Conservation (phyloP, 2,329 filamentous ascomycete genomes). For the Ophiosphaerella narmari region DNA sequence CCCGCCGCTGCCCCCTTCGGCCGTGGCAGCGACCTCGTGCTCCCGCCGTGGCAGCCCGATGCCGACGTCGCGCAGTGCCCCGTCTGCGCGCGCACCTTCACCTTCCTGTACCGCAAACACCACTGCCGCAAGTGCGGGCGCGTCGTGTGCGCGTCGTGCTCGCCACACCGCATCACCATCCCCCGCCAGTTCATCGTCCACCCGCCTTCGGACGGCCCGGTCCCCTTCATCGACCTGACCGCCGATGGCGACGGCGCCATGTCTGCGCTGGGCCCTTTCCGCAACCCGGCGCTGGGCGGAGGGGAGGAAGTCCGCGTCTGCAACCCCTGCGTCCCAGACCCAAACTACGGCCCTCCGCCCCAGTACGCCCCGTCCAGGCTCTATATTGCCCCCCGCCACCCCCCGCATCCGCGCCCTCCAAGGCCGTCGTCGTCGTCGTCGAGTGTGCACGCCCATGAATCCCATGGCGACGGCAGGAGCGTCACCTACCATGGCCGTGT, state of each 20-base stretch:
- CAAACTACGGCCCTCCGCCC: conserved; percentile 65
- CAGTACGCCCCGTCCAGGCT: conserved; percentile 37
- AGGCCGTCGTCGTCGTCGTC: conserved; percentile 23
- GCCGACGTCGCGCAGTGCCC: conserved; percentile 80
- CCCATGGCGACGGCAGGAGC: conserved; percentile 24
- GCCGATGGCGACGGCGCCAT: conserved; percentile 41
- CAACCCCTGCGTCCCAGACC: conserved; percentile 75
- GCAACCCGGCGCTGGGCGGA: conserved; percentile 61
- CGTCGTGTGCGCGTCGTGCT: conserved; percentile 88
- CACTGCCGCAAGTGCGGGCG: conserved; percentile 96
- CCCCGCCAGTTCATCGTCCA: conserved; percentile 91
- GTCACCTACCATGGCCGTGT: conserved; percentile 31
- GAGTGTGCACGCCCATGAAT: conserved; percentile 26
- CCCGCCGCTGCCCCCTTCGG: conserved; percentile 13
- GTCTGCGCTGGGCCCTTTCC: conserved; percentile 33
- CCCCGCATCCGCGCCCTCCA: conserved; percentile 24
- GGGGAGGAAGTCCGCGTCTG: conserved; percentile 72
- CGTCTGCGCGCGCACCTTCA: conserved; percentile 80
- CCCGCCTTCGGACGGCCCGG: conserved; percentile 51
- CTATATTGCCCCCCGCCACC: conserved; percentile 10
- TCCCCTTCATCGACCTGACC: conserved; percentile 52
- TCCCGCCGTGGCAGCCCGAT: conserved; percentile 89
- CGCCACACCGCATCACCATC: conserved; percentile 92
- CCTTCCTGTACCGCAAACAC: conserved; percentile 85
- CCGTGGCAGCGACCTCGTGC: conserved; percentile 53